These are phyloP conservation scores for Kuraishia piskuri DNA, from an alignment of 805 yeast species.

Conservation along the genomic window DNA sequence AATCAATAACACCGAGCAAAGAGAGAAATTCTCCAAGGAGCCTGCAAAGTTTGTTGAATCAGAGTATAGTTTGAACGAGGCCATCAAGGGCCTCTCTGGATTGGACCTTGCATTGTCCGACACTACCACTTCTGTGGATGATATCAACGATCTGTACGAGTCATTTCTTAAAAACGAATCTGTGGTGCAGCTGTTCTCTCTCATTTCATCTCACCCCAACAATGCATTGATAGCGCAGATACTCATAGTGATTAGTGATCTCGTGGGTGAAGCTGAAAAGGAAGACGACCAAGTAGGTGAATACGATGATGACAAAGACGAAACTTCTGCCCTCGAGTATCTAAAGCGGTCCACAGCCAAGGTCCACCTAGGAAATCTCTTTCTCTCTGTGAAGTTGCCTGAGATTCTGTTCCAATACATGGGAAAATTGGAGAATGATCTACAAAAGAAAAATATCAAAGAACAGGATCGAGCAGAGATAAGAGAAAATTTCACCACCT, in stretches of 20 bases:
- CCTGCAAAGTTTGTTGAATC: conserved; percentile 5
- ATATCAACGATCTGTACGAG: not conserved
- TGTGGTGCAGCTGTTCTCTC: conserved; percentile 1
- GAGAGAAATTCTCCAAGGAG: conserved; percentile 3
- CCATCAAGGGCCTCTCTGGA: conserved; percentile 5
- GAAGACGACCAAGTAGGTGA: not conserved
- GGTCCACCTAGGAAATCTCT: not conserved
- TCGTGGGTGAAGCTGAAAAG: conserved; percentile 1
- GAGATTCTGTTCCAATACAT: not conserved
- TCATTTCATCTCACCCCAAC: conserved; percentile 7
- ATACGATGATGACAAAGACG: not conserved
- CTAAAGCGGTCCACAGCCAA: not conserved
- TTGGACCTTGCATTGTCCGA: conserved; percentile 3
- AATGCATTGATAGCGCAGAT: conserved; percentile 3
- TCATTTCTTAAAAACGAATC: not conserved
- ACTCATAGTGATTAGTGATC: conserved; percentile 2
- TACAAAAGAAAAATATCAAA: not conserved
- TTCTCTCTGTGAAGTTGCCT: not conserved
- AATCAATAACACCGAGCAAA: conserved; percentile 1
- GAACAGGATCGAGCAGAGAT: not conserved
- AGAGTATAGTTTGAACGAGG: conserved; percentile 6
- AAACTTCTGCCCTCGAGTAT: not conserved
- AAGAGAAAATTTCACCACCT: not conserved
- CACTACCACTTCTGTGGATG: not conserved
- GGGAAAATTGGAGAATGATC: not conserved